Evolutionary conservation across 805 yeast genomes (phyloP), one percentile per base, ranked within the genome.

Genomic region (Ogataea methylovora): DNA sequence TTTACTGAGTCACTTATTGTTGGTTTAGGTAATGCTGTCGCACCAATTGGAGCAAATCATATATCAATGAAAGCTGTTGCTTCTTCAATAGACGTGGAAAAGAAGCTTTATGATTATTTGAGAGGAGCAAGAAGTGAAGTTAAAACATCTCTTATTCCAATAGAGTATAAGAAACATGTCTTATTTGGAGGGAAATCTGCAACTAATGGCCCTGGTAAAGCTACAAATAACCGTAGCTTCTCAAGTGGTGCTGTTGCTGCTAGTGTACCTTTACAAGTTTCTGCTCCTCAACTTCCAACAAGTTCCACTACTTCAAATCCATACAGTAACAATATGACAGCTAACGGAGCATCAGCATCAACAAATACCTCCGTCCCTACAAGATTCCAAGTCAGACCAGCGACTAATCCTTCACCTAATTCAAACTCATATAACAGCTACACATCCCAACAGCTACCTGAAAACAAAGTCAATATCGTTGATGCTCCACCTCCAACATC

Each of bases 1-100:
- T 82, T 85, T 69, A 74, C 79, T 34, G 97, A 90, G 59, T 84
- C 85, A 15, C 68, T 84, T 37, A 70, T 84, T 13, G 71, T 92
- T 61, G 87, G 88, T 49, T 70, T 84, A 14, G 97, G 97, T 19
- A 82, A 87, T 27, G 76, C 83, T 39, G 69, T 92, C 5, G 64
- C 82, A 31, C 97, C 97, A 3, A 61, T 90, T 32, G 65, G 69
- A 20, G 63, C 71, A 29, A 70, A 70, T 36, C 57, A 60, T n/a
- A 33, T 41, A 12, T 79, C 95, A 5, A 79, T 90, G 84, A 82
- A 79, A 49, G 61, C 72, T 5, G 65, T 84, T 44, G 94, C 95
- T 0, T 65, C 80, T 11, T 69, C 82, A 17, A 75, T 88, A 34
- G 92, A 86, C 52, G 82, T 82, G 54, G 97, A 88, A 50, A 76